A percentile compares a stretch with the other conserved stretches of the same genome.
Conservation (phyloP, 306 rosid species). For the Cucurbita moschata region DNA sequence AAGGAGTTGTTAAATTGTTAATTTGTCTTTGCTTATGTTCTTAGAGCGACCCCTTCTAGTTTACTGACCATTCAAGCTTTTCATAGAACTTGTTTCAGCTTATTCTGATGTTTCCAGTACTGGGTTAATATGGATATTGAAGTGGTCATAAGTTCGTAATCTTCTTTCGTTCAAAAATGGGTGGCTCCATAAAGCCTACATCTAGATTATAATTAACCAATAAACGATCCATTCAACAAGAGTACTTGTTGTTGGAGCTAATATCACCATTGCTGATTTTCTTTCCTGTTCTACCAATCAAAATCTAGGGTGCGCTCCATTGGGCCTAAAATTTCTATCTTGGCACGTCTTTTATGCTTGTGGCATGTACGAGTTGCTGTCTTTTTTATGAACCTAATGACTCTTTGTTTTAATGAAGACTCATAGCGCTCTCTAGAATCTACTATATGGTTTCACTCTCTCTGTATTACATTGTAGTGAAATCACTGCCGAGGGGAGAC, state of each 20-base stretch:
- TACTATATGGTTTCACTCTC: background rate
- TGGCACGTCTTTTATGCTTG: background rate
- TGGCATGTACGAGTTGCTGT: background rate
- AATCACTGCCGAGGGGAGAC: constrained; percentile 89
- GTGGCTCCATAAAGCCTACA: background rate
- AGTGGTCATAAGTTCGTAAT: background rate
- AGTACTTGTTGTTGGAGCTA: background rate
- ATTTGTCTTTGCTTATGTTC: too few relatives aligned
- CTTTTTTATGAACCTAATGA: background rate
- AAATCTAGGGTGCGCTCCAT: background rate
- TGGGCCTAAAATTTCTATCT: background rate
- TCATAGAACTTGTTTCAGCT: background rate
- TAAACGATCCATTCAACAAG: background rate
- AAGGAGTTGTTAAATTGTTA: background rate
- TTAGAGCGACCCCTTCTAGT: too few relatives aligned
- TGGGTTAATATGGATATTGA: background rate
- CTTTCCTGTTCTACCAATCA: background rate
- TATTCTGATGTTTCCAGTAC: background rate
- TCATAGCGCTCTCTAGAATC: background rate
- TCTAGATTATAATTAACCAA: background rate
- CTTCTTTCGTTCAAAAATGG: background rate
- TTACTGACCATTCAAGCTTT: too few relatives aligned
- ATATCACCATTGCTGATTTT: background rate
- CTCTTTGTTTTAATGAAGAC: background rate
- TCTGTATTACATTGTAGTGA: constrained; percentile 36